Base-by-base conservation (phyloP, 306 rosid genomes). In the Cajanus cajan region DNA sequence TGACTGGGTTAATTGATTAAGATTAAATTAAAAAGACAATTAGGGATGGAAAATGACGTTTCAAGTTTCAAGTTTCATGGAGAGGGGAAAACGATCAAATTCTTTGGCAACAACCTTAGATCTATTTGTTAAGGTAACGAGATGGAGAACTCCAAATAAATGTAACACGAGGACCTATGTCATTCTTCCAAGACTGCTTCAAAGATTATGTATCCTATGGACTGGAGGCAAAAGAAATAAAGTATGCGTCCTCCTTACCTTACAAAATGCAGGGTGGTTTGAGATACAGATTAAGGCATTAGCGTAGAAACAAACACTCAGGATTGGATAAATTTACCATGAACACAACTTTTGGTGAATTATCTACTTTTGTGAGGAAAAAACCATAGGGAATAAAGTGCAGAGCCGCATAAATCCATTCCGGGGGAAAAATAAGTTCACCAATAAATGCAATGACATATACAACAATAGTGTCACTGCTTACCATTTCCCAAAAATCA, bases 401-500 rank as follows among this genome's bases (percentile, higher is more conserved):
- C 21, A 44, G 40, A 59, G 51, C 19, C 25, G 78, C 21, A 37
- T 11, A 36, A 80, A 22, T 41, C 31, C 69, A 73, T 58, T 71
- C 61, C 54, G 0, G 62, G 77, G 74, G 44, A 33, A 64, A 41
- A 66, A 74, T 28, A 11, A 65, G 52, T 64, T 16, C 81, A 71
- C 59, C 71, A 80, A 76, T 65, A 79, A 57, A 79, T 50, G 78
- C 78, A 51, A 7, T 55, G 78, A 55, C 79, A n/a, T n/a, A 59
- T 44, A 72, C 76, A 80, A 71, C 74, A 62, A 65, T 77, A 45
- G n/a, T 52, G 71, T 28, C 82, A 79, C 58, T 71, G 81, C 69
- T 67, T 79, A 73, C 58, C 80, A 65, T 61, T 71, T 81, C 59
- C 40, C 79, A 65, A 84, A 82, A 86, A 73, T 85, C 83, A 87